Base-by-base conservation (phyloP, 2,329 filamentous ascomycete species). In the Kalaharituber pfeilii region DNA sequence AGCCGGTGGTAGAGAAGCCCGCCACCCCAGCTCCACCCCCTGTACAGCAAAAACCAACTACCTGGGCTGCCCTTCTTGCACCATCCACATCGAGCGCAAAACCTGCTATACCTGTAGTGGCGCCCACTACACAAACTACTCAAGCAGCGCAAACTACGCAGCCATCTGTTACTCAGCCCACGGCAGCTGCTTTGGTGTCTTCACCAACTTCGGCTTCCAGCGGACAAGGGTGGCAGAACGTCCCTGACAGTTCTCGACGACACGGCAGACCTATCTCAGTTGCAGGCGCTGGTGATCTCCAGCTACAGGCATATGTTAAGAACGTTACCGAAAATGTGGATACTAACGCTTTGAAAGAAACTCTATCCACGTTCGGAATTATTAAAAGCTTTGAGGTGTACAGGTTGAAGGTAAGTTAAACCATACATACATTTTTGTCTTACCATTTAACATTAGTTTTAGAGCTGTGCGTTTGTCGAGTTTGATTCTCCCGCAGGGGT, bases 391-490 rank as follows among this genome's bases (percentile, higher is more conserved):
- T 88, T 60, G 84, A 87, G 55, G 77, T 89, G 63, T 87, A 84
- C 70, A 80, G 84, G 57, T 71, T 77, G 64, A 95, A 94, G 84
- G 88, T 94, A 74, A 65, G 71, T 50, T 50, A 6, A 18, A 44
- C 44, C 51, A 8, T 29, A 55, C 36, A 13, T 49, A n/a, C n/a
- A n/a, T n/a, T n/a, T n/a, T n/a, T n/a, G n/a, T n/a, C n/a, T n/a
- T n/a, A n/a, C n/a, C n/a, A n/a, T n/a, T n/a, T n/a, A n/a, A n/a
- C n/a, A n/a, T n/a, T n/a, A n/a, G n/a, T n/a, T 39, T 54, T 44
- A 94, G 89, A 95, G 91, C 75, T 95, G 87, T 66, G 91, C 91
- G 25, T 96, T 96, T 66, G 86, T 95, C 57, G 91, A 98, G 69
- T 98, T 91, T 69, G 83, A 81, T 66, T 84, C 82, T 49, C 67